Base-by-base conservation (phyloP, 495 filamentous ascomycete species). In the Aspergillus bridgeri region DNA sequence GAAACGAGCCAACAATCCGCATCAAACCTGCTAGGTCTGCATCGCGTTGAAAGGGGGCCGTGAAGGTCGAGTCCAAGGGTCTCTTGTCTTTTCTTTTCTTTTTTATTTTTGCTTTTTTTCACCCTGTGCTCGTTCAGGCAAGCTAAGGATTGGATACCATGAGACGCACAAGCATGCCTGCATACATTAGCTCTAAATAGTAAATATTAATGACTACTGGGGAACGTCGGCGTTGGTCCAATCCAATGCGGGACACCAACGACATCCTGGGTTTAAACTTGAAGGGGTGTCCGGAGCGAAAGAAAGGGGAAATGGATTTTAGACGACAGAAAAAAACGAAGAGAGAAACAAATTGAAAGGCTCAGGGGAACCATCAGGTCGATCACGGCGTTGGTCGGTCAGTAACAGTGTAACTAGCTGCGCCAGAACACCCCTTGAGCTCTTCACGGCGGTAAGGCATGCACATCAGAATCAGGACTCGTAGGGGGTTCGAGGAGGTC, bases 101-200 rank as follows among this genome's bases (percentile, higher is more conserved):
- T n/a, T 51, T 33, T n/a, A 3, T 2, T 21, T 21, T 42, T 42
- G 9, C 19, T 53, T 24, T 53, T 23, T 8, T 46, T 24, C 24
- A 18, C 25, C 44, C 48, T 29, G 21, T 9, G 25, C 25, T 38
- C 6, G 33, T 56, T 27, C 25, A 48, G 53, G 42, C 53, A 56
- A 56, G 52, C 51, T 56, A 49, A 53, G 51, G 60, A 63, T 63
- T 63, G 57, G 60, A 51, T 59, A 60, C 60, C 60, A 54, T 63
- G 43, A 48, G 50, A 56, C 25, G 57, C 48, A 56, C 38, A 54
- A 29, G 56, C 55, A 51, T 54, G 38, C 49, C 54, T 63, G 52
- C 59, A 58, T 62, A 55, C 58, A 55, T 52, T 62, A 62, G 54
- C 50, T 24, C 53, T 17, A 52, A 52, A 43, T n/a, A n/a, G n/a